Base-by-base conservation (phyloP, 257 asterid genomes). In the Rubia yunnanensis region DNA sequence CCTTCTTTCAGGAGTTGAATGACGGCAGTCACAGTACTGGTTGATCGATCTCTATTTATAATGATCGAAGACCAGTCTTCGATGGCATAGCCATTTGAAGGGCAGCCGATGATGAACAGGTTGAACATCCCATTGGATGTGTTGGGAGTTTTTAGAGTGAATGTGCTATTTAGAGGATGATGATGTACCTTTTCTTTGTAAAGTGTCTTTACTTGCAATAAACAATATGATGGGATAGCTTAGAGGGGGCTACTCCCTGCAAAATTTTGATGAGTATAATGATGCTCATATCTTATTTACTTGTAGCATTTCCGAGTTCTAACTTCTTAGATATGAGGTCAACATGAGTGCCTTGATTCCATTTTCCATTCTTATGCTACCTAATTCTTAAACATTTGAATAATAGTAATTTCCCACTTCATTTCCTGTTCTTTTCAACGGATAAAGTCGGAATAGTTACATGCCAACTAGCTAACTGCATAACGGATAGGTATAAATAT, bases 1-100 rank as follows among this genome's bases (percentile, higher is more conserved):
- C 80, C 66, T 88, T 90, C 80, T 94, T 94, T 79, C 86, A 85
- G 70, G 92, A 88, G 22, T 46, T 36, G 67, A 82, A 86, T 44
- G 14, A 60, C 20, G 48, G 71, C 68, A 50, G 55, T 41, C 46
- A 8, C 41, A 38, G 52, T 52, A 72, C 62, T 36, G 48, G 64
- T 24, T 72, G 69, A 67, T 49, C 5, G 46, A 23, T 18, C 38
- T 55, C 27, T 17, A 14, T 27, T 26, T 64, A 26, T 22, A 41
- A 20, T 26, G 11, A n/a, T 32, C 38, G 39, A 31, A 27, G 36
- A 63, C 60, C 62, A 58, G 28, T 27, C 7, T 55, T n/a, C 57
- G 24, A 56, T 28, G 14, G 36, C 23, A 53, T 20, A 48, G 44
- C 64, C 50, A 34, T 46, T 46, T n/a, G 46, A 27, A 39, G 24